Percentiles rank a stretch among this genome's conserved stretches.
Conservation (phyloP, 495 filamentous ascomycete genomes). For the Penicillium crystallinum region DNA sequence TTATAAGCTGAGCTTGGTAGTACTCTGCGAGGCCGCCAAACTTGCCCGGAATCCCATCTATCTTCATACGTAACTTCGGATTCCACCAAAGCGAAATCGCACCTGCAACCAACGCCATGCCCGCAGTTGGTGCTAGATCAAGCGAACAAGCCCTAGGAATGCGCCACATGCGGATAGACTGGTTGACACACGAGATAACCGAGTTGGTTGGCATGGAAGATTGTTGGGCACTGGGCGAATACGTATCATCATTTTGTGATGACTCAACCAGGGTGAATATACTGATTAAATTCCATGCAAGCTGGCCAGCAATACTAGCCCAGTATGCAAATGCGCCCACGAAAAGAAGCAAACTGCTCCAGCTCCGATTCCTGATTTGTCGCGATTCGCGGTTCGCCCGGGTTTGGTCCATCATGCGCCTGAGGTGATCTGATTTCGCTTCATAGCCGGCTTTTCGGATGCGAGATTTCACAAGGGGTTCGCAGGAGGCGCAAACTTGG, state of each 20-base stretch:
- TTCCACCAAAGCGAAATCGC: slow-evolving; percentile 71
- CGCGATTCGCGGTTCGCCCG: slow-evolving; percentile 41
- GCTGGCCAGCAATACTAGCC: slow-evolving; percentile 44
- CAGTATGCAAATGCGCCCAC: slow-evolving; percentile 48
- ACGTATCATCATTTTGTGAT: slow-evolving; percentile 12
- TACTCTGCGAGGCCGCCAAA: slow-evolving; percentile 61
- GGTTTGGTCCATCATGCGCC: slow-evolving; percentile 65
- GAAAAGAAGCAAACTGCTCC: slow-evolving; percentile 45
- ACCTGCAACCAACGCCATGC: slow-evolving; percentile 45
- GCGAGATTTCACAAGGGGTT: slow-evolving; percentile 56
- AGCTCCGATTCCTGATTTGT: slow-evolving; percentile 39
- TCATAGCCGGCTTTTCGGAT: slow-evolving; percentile 67
- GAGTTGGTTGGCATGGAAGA: slow-evolving; percentile 6
- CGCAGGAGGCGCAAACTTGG: slow-evolving; percentile 74
- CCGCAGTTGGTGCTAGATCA: slow-evolving; percentile 37
- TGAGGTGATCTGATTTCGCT: slow-evolving; percentile 71
- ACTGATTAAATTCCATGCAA: slow-evolving; percentile 38
- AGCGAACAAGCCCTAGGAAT: slow-evolving; percentile 25
- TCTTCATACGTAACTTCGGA: slow-evolving; percentile 58
- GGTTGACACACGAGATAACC: slow-evolving; percentile 25
- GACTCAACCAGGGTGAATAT: slow-evolving; percentile 16
- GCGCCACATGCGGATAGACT: slow-evolving; percentile 16
- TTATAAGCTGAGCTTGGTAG: slow-evolving; percentile 62
- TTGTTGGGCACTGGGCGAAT: not conserved
- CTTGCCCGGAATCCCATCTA: slow-evolving; percentile 57